Conservation (phyloP, 202 grass and related monocot genomes). For the Setaria viridis region DNA sequence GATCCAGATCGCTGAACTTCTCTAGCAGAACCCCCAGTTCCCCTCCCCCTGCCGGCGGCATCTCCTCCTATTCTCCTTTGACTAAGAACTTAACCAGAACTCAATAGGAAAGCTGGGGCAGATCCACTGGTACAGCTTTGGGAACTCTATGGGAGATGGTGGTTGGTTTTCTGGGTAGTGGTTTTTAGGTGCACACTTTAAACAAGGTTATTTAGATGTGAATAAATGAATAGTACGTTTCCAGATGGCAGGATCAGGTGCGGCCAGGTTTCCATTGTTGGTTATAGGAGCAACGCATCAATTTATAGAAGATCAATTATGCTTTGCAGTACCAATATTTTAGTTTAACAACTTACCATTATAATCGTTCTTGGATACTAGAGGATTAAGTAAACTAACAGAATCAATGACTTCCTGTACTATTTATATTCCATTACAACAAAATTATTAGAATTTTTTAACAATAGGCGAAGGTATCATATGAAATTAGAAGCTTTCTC, state of each 20-base stretch:
- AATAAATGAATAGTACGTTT: slow-evolving; percentile 24
- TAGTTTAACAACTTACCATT: background rate
- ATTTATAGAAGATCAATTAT: background rate
- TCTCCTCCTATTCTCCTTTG: slow-evolving; percentile 1
- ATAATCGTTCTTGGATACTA: background rate
- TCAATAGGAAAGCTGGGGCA: background rate
- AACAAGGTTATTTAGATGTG: background rate
- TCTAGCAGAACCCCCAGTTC: slow-evolving; percentile 28
- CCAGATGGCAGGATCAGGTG: slow-evolving; percentile 18
- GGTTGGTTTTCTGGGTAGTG: background rate
- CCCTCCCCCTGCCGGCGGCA: slow-evolving; percentile 1
- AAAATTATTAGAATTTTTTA: background rate
- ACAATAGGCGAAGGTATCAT: background rate
- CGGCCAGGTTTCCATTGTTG: slow-evolving; percentile 15
- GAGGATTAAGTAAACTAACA: slow-evolving; percentile 9
- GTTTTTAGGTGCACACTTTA: background rate
- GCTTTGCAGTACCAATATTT: background rate
- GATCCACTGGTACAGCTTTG: background rate
- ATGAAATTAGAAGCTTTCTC: background rate
- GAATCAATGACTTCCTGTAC: background rate
- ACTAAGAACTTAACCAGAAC: slow-evolving; percentile 11
- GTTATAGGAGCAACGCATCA: background rate
- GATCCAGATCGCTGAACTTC: slow-evolving; percentile 43
- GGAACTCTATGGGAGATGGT: background rate
- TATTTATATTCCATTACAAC: background rate